Conservation (phyloP, 2,329 filamentous ascomycete species). For the Aspergillus proliferans region DNA sequence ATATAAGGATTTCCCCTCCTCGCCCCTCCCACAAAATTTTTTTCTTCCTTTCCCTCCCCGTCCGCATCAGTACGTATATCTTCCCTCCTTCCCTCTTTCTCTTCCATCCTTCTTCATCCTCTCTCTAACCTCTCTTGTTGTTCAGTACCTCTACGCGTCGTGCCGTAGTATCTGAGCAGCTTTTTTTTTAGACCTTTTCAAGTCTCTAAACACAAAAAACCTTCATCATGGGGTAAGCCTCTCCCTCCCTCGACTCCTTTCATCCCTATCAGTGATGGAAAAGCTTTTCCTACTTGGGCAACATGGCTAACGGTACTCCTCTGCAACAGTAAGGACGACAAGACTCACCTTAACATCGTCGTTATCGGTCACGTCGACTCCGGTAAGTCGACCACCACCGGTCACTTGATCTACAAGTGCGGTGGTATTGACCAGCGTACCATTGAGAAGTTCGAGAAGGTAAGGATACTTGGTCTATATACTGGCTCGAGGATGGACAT, state of each 20-base stretch:
- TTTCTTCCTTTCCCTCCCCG: constrained; percentile 30
- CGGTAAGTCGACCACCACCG: constrained; percentile 95
- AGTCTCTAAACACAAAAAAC: constrained; percentile 46
- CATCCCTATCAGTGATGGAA: neutral
- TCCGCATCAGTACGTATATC: constrained; percentile 44
- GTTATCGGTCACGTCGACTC: constrained; percentile 99
- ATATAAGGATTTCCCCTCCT: constrained; percentile 43
- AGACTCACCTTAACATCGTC: constrained; percentile 95
- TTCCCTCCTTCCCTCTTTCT: constrained; percentile 19
- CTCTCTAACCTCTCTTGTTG: constrained; percentile 20
- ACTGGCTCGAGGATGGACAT: constrained; percentile 1
- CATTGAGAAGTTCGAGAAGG: constrained; percentile 99
- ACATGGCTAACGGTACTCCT: constrained; percentile 1
- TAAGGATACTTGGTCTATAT: constrained; percentile 27
- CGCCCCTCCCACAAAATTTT: constrained; percentile 35
- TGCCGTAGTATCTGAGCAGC: constrained; percentile 48
- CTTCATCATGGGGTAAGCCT: constrained; percentile 56
- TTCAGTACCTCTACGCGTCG: constrained; percentile 47
- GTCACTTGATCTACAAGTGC: constrained; percentile 99
- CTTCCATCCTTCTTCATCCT: constrained; percentile 16
- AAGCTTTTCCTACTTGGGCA: neutral
- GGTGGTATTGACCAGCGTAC: constrained; percentile 99
- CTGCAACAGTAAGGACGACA: constrained; percentile 75
- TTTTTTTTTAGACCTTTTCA: constrained; percentile 33
- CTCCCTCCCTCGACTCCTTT: neutral